Percentiles rank a stretch among this genome's conserved stretches.
Conservation (phyloP, 192 early-diverging fungal genomes). For the Entomortierella lignicola region DNA sequence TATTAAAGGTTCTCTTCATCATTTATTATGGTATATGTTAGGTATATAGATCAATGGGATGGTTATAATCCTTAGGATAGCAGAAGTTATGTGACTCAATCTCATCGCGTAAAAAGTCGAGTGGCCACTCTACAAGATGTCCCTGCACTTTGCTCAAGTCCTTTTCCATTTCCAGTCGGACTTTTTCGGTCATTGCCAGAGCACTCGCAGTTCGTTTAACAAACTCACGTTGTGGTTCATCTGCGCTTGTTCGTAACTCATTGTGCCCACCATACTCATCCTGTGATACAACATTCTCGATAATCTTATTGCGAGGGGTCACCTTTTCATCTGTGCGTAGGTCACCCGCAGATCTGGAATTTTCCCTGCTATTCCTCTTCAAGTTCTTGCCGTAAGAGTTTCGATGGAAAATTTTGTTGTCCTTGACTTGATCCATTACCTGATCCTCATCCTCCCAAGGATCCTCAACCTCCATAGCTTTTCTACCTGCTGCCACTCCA, state of each 20-base stretch:
- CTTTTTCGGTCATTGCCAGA: constrained; percentile 20
- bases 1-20: too few species aligned
- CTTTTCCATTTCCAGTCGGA: constrained; percentile 31
- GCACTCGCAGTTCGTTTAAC: constrained; percentile 51
- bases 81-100: constrained; percentile 51
- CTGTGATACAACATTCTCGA: neutral
- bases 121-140: constrained; percentile 66
- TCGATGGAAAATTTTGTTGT: constrained; percentile 13
- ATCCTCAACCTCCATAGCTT: constrained; percentile 15
- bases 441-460: constrained; percentile 26
- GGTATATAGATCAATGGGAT: constrained; percentile 53
- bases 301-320: constrained; percentile 4
- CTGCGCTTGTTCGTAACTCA: neutral
- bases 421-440: neutral
- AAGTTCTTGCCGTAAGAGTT: neutral
- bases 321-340: constrained; percentile 27
- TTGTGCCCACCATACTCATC: neutral
- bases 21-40: constrained; percentile 21
- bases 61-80: constrained; percentile 53
- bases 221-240: neutral
- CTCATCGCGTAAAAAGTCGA: constrained; percentile 63
- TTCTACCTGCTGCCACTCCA: constrained; percentile 12
- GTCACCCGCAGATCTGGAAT: neutral
- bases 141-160: constrained; percentile 58
- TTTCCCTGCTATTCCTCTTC: neutral